phyloP scores from a whole-genome alignment of 495 filamentous ascomycete genomes.

The Aspergillus steynii region DNA sequence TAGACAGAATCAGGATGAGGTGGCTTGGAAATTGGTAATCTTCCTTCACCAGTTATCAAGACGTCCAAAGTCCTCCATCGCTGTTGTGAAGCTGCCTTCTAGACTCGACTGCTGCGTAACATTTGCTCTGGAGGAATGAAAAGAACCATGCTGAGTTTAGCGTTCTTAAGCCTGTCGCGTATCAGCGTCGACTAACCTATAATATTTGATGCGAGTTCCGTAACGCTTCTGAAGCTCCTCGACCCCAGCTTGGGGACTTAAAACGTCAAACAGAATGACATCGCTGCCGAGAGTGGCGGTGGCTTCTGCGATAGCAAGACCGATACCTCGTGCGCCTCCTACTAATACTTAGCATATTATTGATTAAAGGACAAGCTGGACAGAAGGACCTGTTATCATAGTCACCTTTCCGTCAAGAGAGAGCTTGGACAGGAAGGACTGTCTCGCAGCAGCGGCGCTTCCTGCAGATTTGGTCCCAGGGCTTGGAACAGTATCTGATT shows the following conservation, averaged over 20 bases:
- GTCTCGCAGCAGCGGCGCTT: too few species aligned
- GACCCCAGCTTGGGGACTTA: not conserved
- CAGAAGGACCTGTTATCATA: not conserved
- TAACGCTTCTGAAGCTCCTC: not conserved
- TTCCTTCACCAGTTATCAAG: not conserved
- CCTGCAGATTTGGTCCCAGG: too few species aligned
- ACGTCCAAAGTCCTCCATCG: not conserved
- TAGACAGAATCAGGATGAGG: not conserved
- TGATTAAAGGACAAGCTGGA: not conserved
- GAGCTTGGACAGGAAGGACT: not conserved
- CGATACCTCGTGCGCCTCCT: not conserved
- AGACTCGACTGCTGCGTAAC: not conserved
- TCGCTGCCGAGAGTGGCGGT: not conserved
- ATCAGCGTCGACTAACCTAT: not conserved
- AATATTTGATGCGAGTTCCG: not conserved
- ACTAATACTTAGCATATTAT: not conserved
- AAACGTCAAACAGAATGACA: not conserved
- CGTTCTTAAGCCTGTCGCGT: not conserved
- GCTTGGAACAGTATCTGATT: too few species aligned
- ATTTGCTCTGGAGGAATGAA: not conserved
- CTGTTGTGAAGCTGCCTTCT: not conserved
- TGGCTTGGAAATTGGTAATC: not conserved
- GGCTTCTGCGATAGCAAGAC: not conserved
- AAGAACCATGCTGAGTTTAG: not conserved
- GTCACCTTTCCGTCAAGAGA: not conserved